phyloP scores from a whole-genome alignment of 1,284 basidiomycete genomes.

The Takashimella koratensis region DNA sequence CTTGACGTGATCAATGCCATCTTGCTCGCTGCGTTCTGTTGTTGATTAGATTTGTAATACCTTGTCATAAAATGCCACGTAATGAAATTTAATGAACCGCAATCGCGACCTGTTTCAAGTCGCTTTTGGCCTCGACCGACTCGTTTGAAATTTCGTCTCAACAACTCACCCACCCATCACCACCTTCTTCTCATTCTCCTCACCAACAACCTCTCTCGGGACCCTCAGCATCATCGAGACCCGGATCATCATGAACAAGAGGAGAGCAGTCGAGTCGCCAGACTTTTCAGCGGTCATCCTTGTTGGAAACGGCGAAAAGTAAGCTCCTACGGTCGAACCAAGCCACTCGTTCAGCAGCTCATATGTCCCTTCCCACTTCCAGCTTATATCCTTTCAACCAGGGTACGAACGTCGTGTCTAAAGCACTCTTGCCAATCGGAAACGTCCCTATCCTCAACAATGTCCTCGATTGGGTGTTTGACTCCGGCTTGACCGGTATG shows the following conservation, averaged over 20 bases:
- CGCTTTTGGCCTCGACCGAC: not conserved
- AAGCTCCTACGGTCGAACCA: conserved; percentile 46
- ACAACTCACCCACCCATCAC: not conserved
- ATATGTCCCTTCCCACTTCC: not conserved
- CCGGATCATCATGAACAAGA: conserved; percentile 4
- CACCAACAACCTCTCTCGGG: no score
- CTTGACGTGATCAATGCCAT: no score
- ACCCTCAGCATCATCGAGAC: not conserved
- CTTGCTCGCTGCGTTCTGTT: no score
- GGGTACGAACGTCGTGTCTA: conserved; percentile 50
- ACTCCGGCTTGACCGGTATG: conserved; percentile 76
- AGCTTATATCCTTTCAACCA: conserved; percentile 48
- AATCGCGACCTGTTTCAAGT: not conserved
- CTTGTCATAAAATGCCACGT: not conserved
- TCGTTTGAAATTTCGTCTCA: not conserved
- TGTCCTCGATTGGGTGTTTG: conserved; percentile 77
- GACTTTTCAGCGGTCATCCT: conserved; percentile 83
- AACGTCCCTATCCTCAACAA: conserved; percentile 85
- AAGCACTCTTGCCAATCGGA: conserved; percentile 79
- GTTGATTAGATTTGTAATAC: no score
- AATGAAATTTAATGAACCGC: not conserved
- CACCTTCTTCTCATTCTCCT: not conserved
- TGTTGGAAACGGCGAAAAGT: conserved; percentile 85
- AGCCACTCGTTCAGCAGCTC: not conserved
- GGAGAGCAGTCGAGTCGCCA: conserved; percentile 29